Base-by-base conservation (phyloP, 73 alveolate species). In the Paramecium pentaurelia region DNA sequence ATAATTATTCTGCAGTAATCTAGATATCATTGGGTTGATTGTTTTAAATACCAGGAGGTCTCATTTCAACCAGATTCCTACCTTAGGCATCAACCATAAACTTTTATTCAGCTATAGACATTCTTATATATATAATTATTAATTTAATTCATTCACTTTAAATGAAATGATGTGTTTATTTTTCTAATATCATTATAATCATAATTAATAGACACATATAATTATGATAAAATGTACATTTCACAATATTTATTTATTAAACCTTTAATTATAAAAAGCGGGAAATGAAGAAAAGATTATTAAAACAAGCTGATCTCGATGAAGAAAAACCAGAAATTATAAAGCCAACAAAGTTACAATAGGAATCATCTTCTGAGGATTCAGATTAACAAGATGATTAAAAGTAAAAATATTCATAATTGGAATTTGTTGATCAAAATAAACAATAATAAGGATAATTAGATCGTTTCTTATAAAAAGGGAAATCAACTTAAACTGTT, bases 1-100 rank as follows among this genome's bases (percentile, higher is more conserved):
- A 94, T 20, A 98, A 97, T 95, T 98, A 97, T 85, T 98, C 99
- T 1, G 99, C 99, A 18, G 99, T 97, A 73, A 98, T 98, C 94
- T 98, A 98, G 58, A 98, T 94, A 75, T 95, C 97, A 51, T 99
- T 98, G 2, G 99, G 98, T 30, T 97, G 95, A 88, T 98, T 98
- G 92, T 98, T 98, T 92, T 96, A 92, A 68, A 95, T 94, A 44
- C 96, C 87, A n/a, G 99, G 97, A 12, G 97, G 95, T 91, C 98
- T 89, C 94, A 95, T 95, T 37, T 92, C 91, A 64, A 87, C 87
- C 34, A 84, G 92, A 86, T 86, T 93, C 37, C 84, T 44, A 25
- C 93, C 91, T 27, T 45, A 40, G n/a, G 47, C 32, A 44, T 80
- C 91, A 22, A 80, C 91, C 75, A 80, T 45, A 36, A 80, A 80